Conservation (phyloP, 2,329 filamentous ascomycete species). For the Xylariaceae sp. region DNA sequence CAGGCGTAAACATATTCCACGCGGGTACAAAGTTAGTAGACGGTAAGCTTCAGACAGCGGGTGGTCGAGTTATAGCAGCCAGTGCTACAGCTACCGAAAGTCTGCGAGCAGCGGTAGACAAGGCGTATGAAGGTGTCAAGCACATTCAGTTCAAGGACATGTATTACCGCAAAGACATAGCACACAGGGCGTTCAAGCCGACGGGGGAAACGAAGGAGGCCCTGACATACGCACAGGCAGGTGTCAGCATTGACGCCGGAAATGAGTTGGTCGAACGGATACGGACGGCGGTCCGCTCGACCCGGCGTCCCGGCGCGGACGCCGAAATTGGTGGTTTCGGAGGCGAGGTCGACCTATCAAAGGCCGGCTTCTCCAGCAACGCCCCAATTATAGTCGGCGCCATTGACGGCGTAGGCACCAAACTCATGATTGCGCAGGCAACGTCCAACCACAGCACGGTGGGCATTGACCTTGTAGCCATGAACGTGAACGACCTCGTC, state of each 20-base stretch:
- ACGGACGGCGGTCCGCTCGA: constrained; percentile 83
- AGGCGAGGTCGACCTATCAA: constrained; percentile 73
- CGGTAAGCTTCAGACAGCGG: constrained; percentile 67
- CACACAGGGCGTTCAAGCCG: constrained; percentile 63
- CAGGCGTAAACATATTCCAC: constrained; percentile 75
- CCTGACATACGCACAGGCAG: constrained; percentile 88
- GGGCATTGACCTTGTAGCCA: constrained; percentile 93
- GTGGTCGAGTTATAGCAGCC: constrained; percentile 90
- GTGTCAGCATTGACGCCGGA: constrained; percentile 90
- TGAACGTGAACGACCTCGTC: constrained; percentile 98
- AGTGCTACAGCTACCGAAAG: constrained; percentile 69
- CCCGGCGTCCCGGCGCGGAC: constrained; percentile 79
- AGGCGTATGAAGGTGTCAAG: constrained; percentile 80
- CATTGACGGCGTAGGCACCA: constrained; percentile 94
- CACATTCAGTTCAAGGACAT: constrained; percentile 80
- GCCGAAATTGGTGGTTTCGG: constrained; percentile 95
- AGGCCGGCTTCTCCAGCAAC: constrained; percentile 63
- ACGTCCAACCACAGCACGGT: constrained; percentile 91
- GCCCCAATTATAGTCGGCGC: constrained; percentile 84
- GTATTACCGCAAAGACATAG: constrained; percentile 92
- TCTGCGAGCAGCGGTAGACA: constrained; percentile 76
- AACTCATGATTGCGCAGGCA: constrained; percentile 90
- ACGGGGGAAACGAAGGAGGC: constrained; percentile 42
- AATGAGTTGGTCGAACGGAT: constrained; percentile 91
- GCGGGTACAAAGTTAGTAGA: constrained; percentile 71